Percentiles rank a stretch among this genome's conserved stretches.
Evolutionary conservation across 2,329 filamentous ascomycete species (phyloP).

Genomic region (Fusarium bulbicola): DNA sequence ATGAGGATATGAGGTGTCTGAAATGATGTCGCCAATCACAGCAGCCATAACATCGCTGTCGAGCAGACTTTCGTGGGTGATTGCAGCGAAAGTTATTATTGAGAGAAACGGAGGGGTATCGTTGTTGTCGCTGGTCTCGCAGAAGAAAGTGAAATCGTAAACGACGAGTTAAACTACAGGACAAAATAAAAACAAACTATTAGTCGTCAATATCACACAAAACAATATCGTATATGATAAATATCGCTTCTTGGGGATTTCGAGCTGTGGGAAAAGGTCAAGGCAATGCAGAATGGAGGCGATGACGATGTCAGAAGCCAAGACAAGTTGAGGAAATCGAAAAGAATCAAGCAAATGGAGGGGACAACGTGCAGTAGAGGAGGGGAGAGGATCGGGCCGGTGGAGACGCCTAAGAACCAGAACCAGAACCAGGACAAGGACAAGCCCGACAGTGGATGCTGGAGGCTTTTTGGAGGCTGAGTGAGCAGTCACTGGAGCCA

Average conservation of each 20-base stretch:
- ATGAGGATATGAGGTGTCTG: slow-evolving; percentile 76
- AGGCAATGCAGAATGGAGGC: slow-evolving; percentile 24
- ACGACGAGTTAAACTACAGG: slow-evolving; percentile 28
- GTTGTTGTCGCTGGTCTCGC: slow-evolving; percentile 32
- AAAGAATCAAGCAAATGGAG: slow-evolving; percentile 41
- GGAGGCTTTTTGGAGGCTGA: slow-evolving; percentile 29
- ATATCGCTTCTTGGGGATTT: slow-evolving; percentile 17
- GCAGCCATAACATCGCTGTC: slow-evolving; percentile 66
- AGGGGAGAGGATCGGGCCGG: slow-evolving; percentile 38
- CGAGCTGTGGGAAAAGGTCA: slow-evolving; percentile 4
- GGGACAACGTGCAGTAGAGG: slow-evolving; percentile 31
- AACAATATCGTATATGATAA: slow-evolving; percentile 14
- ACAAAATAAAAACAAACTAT: slow-evolving; percentile 34
- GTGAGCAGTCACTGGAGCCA: slow-evolving; percentile 17
- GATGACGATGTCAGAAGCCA: slow-evolving; percentile 40
- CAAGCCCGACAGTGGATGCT: slow-evolving; percentile 22
- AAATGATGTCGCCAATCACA: slow-evolving; percentile 76
- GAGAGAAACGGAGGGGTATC: slow-evolving; percentile 35
- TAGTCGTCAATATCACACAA: slow-evolving; percentile 33
- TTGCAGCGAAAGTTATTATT: slow-evolving; percentile 10
- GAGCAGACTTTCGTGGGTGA: slow-evolving; percentile 15
- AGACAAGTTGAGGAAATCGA: slow-evolving; percentile 35
- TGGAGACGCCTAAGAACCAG: slow-evolving; percentile 29
- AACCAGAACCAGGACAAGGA: slow-evolving; percentile 34
- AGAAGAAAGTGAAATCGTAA: slow-evolving; percentile 33